phyloP scores from a whole-genome alignment of 75 land plant genomes.

The Larix kaempferi region DNA sequence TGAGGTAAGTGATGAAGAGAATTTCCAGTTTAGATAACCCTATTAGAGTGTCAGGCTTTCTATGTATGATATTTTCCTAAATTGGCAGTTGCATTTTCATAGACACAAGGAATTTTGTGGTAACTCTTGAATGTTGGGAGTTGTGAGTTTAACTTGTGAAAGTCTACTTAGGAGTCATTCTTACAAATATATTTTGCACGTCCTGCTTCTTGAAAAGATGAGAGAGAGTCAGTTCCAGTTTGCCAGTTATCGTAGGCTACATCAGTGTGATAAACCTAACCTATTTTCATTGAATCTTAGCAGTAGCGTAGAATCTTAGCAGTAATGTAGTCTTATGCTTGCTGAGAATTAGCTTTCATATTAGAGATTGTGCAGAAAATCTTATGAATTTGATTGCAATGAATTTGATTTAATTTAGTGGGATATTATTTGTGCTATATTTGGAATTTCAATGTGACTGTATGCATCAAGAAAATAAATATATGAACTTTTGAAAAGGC shows the following conservation, averaged over 20 bases:
- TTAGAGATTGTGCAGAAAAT: not conserved
- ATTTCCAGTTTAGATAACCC: not conserved
- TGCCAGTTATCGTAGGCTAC: not conserved
- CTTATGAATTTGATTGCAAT: not conserved
- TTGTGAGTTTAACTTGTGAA: not conserved
- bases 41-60: not conserved
- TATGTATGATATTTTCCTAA: not conserved
- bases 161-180: not conserved
- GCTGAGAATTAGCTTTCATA: not conserved
- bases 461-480: not conserved
- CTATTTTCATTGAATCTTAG: not conserved
- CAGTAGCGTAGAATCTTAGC: not conserved
- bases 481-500: not conserved
- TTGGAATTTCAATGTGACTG: not conserved
- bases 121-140: not conserved
- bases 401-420: not conserved
- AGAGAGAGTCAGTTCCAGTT: not conserved
- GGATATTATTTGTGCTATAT: not conserved
- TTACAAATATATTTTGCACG: not conserved
- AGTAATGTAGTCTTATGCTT: not conserved
- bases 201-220: not conserved
- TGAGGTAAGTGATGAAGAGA: slow-evolving; percentile 38
- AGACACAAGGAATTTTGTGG: not conserved
- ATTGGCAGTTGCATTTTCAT: not conserved
- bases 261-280: not conserved